Evolutionary conservation across 108 stramenopile genomes (phyloP).

Genomic region (Nitzschia inconspicua): DNA sequence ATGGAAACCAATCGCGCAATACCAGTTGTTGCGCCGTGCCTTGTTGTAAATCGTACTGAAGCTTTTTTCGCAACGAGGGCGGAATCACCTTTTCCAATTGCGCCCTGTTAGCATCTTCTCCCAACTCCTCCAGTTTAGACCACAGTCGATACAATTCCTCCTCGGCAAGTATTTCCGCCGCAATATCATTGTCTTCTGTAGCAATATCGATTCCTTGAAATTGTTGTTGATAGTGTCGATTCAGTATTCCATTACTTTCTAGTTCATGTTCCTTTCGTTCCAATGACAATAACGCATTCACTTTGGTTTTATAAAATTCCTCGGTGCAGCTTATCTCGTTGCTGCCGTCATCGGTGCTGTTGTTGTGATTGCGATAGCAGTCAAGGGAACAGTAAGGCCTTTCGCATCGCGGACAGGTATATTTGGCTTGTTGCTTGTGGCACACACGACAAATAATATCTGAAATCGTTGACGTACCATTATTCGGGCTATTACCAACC

Average conservation of each 20-base stretch:
- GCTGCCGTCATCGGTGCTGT: neutral
- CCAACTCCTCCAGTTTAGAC: constrained; percentile 14
- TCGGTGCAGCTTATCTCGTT: constrained; percentile 32
- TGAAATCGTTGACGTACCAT: too few relatives aligned
- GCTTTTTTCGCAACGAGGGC: constrained; percentile 4
- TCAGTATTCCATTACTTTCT: constrained; percentile 18
- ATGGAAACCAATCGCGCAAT: constrained; percentile 44
- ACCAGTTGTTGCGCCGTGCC: constrained; percentile 24
- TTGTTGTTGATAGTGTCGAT: constrained; percentile 13
- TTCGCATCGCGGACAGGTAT: constrained; percentile 45
- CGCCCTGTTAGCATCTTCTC: neutral
- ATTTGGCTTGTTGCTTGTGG: constrained; percentile 27
- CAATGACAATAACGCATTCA: constrained; percentile 25
- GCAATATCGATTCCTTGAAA: neutral
- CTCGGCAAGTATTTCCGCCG: neutral
- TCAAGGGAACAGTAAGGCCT: constrained; percentile 44
- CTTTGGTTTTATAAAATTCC: constrained; percentile 40
- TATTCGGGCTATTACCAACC: too few relatives aligned
- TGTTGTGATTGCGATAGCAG: constrained; percentile 39
- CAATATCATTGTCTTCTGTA: neutral
- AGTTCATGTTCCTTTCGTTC: constrained; percentile 26
- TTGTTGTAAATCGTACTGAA: constrained; percentile 30
- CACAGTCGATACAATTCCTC: constrained; percentile 20
- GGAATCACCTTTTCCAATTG: constrained; percentile 16
- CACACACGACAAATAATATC: constrained; percentile 29